These are phyloP conservation scores for Papiliotrema laurentii DNA, from an alignment of 1,284 basidiomycete genomes.

Conservation along the genomic window DNA sequence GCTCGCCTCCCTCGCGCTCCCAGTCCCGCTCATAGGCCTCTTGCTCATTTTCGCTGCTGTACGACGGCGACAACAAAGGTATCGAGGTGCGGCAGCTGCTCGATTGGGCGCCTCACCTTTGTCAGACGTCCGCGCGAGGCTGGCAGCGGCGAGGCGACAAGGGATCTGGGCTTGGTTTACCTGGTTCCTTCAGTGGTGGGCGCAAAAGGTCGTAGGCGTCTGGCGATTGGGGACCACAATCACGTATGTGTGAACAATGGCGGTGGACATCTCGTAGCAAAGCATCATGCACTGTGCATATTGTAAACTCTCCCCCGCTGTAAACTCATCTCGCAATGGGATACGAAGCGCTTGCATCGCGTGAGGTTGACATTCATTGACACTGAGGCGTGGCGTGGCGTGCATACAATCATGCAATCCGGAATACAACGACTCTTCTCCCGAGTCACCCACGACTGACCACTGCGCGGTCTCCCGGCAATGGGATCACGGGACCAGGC, in stretches of 20 bases:
- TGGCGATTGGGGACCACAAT: slow-evolving; percentile 45
- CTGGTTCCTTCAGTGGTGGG: slow-evolving; percentile 38
- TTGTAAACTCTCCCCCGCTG: no score
- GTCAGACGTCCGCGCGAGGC: slow-evolving; percentile 8
- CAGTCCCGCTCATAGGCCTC: neutral
- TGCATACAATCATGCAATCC: no score
- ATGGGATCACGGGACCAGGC: no score
- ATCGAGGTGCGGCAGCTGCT: slow-evolving; percentile 5
- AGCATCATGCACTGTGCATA: neutral
- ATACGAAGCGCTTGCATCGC: no score
- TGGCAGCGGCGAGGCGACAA: slow-evolving; percentile 9
- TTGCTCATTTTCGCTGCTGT: neutral
- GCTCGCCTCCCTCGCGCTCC: slow-evolving; percentile 1
- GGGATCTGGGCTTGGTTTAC: slow-evolving; percentile 24
- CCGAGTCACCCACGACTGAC: no score
- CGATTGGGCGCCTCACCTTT: neutral
- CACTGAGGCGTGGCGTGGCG: no score
- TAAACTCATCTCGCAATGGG: no score
- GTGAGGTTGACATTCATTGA: no score
- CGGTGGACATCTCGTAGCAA: neutral
- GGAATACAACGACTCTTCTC: no score
- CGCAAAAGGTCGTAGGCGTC: slow-evolving; percentile 34
- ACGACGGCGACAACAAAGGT: neutral
- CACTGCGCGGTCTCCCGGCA: no score
- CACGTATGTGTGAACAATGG: slow-evolving; percentile 33